Conservation (phyloP, 768 basidiomycete genomes). For the Macrolepiota dolichaula region DNA sequence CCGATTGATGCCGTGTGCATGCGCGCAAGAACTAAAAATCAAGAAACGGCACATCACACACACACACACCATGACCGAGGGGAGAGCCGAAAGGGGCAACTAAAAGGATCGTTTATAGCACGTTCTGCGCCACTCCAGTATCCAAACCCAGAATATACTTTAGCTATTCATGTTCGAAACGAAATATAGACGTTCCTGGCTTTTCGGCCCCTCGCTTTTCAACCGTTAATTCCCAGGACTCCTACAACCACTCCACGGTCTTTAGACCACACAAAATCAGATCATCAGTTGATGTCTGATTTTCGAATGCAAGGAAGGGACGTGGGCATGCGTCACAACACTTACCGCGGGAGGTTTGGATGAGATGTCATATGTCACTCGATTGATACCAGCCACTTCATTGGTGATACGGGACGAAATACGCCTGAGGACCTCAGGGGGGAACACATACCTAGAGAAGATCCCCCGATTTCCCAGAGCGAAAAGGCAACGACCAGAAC, state of each 20-base stretch:
- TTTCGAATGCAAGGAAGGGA: conserved; percentile 11
- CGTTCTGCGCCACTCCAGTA: neutral
- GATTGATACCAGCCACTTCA: conserved; percentile 94
- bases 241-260: conserved; percentile 53
- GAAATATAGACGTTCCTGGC: neutral
- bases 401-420: conserved; percentile 98
- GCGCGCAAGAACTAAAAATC: too few species aligned
- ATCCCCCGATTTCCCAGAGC: conserved; percentile 12
- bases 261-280: conserved; percentile 17
- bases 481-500: neutral
- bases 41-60: too few species aligned
- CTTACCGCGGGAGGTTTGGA: conserved; percentile 93
- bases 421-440: conserved; percentile 79
- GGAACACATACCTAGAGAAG: conserved; percentile 92
- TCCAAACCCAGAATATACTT: neutral
- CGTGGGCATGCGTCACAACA: too few species aligned
- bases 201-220: neutral
- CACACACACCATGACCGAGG: neutral
- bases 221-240: conserved; percentile 9
- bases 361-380: conserved; percentile 94
- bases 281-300: conserved; percentile 10
- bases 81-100: neutral
- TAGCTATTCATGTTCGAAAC: neutral
- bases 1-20: too few species aligned
- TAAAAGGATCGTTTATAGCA: neutral